A percentile compares a stretch with the other conserved stretches of the same genome.
Evolutionary conservation across 306 rosid species (phyloP).

Genomic region (Abrus pulchellus): DNA sequence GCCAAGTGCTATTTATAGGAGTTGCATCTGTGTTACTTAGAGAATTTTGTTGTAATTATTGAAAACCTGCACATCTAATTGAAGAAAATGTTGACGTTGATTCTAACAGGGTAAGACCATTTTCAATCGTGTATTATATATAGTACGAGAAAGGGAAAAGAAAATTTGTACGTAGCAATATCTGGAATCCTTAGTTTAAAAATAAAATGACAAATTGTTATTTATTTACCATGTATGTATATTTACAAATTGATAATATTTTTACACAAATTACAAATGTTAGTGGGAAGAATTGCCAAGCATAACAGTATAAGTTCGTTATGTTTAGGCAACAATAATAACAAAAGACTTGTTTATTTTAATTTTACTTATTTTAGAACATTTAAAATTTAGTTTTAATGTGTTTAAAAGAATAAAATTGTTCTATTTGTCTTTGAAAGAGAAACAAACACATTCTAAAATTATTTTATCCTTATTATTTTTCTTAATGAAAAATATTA

Average conservation of each 20-base stretch:
- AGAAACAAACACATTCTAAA: conserved; percentile 9
- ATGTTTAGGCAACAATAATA: conserved; percentile 16
- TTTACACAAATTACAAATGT: conserved; percentile 7
- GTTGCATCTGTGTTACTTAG: conserved; percentile 51
- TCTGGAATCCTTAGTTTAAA: conserved; percentile 35
- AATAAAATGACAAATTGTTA: conserved; percentile 8
- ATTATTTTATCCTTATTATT: not conserved
- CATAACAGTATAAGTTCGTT: not conserved
- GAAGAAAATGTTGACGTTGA: conserved; percentile 63
- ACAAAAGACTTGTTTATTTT: conserved; percentile 11
- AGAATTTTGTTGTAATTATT: conserved; percentile 71
- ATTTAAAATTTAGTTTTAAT: conserved; percentile 15
- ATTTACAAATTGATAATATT: conserved; percentile 4
- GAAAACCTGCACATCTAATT: conserved; percentile 62
- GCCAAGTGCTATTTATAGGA: conserved; percentile 72
- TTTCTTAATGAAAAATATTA: not conserved
- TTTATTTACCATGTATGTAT: conserved; percentile 37
- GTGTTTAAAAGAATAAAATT: not conserved
- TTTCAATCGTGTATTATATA: conserved; percentile 28
- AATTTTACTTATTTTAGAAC: too few species aligned
- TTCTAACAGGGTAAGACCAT: conserved; percentile 73
- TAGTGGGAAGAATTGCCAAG: conserved; percentile 19
- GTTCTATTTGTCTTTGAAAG: conserved; percentile 16
- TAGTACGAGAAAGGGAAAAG: not conserved
- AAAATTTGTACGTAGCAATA: not conserved